Percentiles rank a stretch among this genome's conserved stretches.
Evolutionary conservation across 2,329 filamentous ascomycete genomes (phyloP).

Genomic region (Didymella pomorum): DNA sequence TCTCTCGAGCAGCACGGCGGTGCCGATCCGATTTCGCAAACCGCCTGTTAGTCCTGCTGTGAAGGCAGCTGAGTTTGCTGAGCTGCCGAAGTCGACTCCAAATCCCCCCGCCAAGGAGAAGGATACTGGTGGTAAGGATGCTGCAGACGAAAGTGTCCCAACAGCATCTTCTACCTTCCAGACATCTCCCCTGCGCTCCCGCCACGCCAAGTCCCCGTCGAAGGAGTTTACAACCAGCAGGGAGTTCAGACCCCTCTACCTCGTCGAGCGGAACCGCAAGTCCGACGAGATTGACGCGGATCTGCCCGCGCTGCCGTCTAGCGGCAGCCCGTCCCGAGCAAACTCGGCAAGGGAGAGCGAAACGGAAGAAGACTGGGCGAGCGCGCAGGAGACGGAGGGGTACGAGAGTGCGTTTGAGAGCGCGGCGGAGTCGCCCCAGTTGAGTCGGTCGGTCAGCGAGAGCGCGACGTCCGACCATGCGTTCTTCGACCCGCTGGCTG

Average conservation of each 20-base stretch:
- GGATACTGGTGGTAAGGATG: neutral
- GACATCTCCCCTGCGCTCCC: slow-evolving; percentile 53
- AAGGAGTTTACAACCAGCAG: slow-evolving; percentile 63
- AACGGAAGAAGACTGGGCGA: slow-evolving; percentile 52
- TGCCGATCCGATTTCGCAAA: slow-evolving; percentile 64
- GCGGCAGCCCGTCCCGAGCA: slow-evolving; percentile 49
- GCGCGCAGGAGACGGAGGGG: slow-evolving; percentile 50
- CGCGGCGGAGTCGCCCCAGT: slow-evolving; percentile 39
- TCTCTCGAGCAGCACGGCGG: slow-evolving; percentile 57
- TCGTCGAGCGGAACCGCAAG: slow-evolving; percentile 70
- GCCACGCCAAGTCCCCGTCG: slow-evolving; percentile 59
- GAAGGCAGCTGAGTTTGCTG: slow-evolving; percentile 50
- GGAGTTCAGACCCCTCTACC: slow-evolving; percentile 82
- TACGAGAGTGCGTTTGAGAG: slow-evolving; percentile 54
- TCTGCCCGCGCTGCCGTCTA: slow-evolving; percentile 62
- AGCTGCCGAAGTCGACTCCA: neutral
- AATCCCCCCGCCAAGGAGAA: neutral
- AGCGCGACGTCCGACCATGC: slow-evolving; percentile 27
- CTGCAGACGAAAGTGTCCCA: neutral
- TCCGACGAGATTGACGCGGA: slow-evolving; percentile 47
- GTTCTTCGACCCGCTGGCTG: slow-evolving; percentile 29
- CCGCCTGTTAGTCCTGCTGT: slow-evolving; percentile 54
- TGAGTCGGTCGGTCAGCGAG: slow-evolving; percentile 34
- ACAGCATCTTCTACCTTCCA: slow-evolving; percentile 28
- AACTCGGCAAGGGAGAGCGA: slow-evolving; percentile 46